Percentiles rank a stretch among this genome's conserved stretches.
Conservation (phyloP, 2,329 filamentous ascomycete species). For the Pseudonectria foliicola region DNA sequence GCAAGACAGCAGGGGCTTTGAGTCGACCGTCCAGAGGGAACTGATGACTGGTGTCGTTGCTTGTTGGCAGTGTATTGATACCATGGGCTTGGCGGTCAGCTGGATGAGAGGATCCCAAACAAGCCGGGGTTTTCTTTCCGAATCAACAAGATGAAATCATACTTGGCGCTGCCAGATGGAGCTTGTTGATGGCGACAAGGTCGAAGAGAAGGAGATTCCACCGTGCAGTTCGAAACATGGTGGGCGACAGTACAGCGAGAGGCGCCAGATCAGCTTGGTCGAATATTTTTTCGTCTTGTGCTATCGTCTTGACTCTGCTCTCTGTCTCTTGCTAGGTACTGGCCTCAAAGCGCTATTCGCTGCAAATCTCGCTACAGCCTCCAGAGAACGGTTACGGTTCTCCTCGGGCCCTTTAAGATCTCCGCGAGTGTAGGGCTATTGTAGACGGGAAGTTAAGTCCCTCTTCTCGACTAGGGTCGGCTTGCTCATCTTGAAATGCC, state of each 20-base stretch:
- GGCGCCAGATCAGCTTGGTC: slow-evolving; percentile 38
- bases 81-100: too few species aligned
- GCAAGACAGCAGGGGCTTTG: too few species aligned
- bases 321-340: slow-evolving; percentile 55
- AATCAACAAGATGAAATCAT: too few species aligned
- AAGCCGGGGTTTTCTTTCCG: too few species aligned
- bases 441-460: slow-evolving; percentile 29
- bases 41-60: too few species aligned
- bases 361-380: slow-evolving; percentile 49
- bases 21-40: too few species aligned
- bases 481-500: slow-evolving; percentile 23
- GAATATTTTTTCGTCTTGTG: slow-evolving; percentile 49
- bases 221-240: slow-evolving; percentile 22
- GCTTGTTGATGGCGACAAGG: slow-evolving; percentile 2
- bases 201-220: slow-evolving; percentile 16
- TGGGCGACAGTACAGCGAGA: slow-evolving; percentile 33
- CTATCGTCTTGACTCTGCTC: slow-evolving; percentile 58
- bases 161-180: too few species aligned
- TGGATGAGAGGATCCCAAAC: too few species aligned
- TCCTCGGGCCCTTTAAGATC: slow-evolving; percentile 35
- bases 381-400: slow-evolving; percentile 32
- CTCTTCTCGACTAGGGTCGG: slow-evolving; percentile 26
- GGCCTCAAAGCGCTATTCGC: slow-evolving; percentile 54
- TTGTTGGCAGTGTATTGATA: too few species aligned
- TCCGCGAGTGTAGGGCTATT: slow-evolving; percentile 41